phyloP scores from a whole-genome alignment of 1,284 basidiomycete genomes.

The Trichosporon inkin region DNA sequence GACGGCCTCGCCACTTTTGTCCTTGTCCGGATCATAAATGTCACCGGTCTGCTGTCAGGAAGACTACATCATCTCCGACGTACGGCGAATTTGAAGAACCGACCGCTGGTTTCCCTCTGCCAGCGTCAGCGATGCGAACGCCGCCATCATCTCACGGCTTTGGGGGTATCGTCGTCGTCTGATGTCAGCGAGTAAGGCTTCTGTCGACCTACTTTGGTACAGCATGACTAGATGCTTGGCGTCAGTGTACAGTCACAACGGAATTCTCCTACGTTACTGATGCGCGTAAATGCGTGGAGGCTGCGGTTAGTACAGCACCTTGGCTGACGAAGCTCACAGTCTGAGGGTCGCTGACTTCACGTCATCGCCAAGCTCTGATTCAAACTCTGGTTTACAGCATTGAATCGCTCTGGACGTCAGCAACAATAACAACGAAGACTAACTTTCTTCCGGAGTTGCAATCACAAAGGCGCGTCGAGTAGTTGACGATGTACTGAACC shows the following conservation, averaged over 20 bases:
- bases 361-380: slow-evolving; percentile 25
- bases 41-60: slow-evolving; percentile 28
- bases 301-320: slow-evolving; percentile 23
- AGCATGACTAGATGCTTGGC: slow-evolving; percentile 44
- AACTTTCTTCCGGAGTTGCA: slow-evolving; percentile 39
- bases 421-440: slow-evolving; percentile 10
- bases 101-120: slow-evolving; percentile 32
- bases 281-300: slow-evolving; percentile 40
- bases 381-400: slow-evolving; percentile 29
- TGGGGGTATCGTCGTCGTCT: slow-evolving; percentile 34
- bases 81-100: slow-evolving; percentile 43
- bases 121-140: neutral
- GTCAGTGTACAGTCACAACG: neutral
- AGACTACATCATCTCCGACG: slow-evolving; percentile 11
- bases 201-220: slow-evolving; percentile 33
- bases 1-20: slow-evolving; percentile 31
- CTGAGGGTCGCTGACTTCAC: slow-evolving; percentile 31
- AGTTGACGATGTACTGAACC: slow-evolving; percentile 47
- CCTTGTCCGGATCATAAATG: slow-evolving; percentile 27
- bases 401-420: slow-evolving; percentile 28
- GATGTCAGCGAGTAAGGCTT: neutral
- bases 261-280: slow-evolving; percentile 44
- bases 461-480: slow-evolving; percentile 38
- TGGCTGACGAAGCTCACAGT: slow-evolving; percentile 28
- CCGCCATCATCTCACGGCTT: slow-evolving; percentile 23